Percentiles rank a stretch among this genome's conserved stretches.
Conservation (phyloP, 148 eudicot genomes). For the Hydrangea macrophylla region DNA sequence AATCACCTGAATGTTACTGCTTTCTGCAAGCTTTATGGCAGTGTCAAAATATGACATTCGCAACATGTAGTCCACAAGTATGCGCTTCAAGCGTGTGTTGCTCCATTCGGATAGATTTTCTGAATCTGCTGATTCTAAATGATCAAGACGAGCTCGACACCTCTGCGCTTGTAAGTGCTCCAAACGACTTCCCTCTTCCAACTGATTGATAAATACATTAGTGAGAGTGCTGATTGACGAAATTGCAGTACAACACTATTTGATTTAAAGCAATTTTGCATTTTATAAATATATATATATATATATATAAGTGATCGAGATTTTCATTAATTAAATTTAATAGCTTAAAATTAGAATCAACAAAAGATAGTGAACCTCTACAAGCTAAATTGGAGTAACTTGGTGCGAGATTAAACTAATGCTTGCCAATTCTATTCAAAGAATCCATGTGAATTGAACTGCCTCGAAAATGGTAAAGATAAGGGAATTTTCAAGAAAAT, state of each 20-base stretch:
- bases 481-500: too few species aligned
- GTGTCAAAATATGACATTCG: constrained; percentile 91
- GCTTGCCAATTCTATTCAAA: too few species aligned
- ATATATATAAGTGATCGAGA: neutral
- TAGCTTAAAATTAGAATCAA: neutral
- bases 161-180: constrained; percentile 87
- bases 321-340: neutral
- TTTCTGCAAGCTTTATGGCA: constrained; percentile 76
- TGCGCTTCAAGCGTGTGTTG: constrained; percentile 70
- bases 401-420: too few species aligned
- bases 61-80: constrained; percentile 94
- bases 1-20: constrained; percentile 70
- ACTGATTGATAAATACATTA: constrained; percentile 30
- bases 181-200: constrained; percentile 77
- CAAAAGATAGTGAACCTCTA: neutral
- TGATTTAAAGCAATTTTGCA: neutral
- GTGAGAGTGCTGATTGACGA: neutral
- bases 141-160: constrained; percentile 74
- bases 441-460: too few species aligned
- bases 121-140: constrained; percentile 77
- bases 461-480: too few species aligned
- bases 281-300: neutral
- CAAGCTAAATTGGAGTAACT: too few species aligned
- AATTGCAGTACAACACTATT: neutral
- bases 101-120: constrained; percentile 71